Base-by-base conservation (phyloP, 1,139 yeast species). In the Spathaspora sp. region DNA sequence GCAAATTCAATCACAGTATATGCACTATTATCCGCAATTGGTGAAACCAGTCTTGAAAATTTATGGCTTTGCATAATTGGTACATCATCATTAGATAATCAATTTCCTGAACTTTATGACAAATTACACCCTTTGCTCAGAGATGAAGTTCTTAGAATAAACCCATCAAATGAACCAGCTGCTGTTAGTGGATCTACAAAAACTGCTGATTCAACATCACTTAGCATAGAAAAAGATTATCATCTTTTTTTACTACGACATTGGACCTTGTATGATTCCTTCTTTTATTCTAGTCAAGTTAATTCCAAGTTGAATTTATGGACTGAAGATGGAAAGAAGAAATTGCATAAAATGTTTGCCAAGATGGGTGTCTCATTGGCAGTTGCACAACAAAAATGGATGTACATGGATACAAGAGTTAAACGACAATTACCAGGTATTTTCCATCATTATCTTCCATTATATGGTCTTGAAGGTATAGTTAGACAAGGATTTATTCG, bases 1-100 rank as follows among this genome's bases (percentile, higher is more conserved):
- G 86, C 98, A 0, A 76, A 87, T 3, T 80, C 97, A 0, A 80
- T 89, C 11, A 89, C 89, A 50, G 74, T 89, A 4, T 93, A 93
- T 64, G 84, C 96, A 1, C 70, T 93, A 43, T 65, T 91, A 23
- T 82, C 97, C 0, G 75, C 85, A 13, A 80, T 93, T 43, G 97
- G 80, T 27, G 80, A 75, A 53, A 72, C 79, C 17, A 70, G 63
- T 50, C 69, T 84, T 20, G 86, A 84, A 26, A 76, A 73, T 50
- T 68, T 95, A 43, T 95, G 99, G 99, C 72, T 90, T 6, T 80
- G 97, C 0, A 85, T 93, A 2, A 80, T 93, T 8, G 99, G 99
- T 1, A 83, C 95, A 1, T 84, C 96, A 0, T 86, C 97, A 1
- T 67, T 90, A 36, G 95, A 89, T 54, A 75, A 78, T 23, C 81